Percentiles rank a stretch among this genome's conserved stretches.
Evolutionary conservation across 73 alveolate genomes (phyloP).

Genomic region (Paramecium pentaurelia): DNA sequence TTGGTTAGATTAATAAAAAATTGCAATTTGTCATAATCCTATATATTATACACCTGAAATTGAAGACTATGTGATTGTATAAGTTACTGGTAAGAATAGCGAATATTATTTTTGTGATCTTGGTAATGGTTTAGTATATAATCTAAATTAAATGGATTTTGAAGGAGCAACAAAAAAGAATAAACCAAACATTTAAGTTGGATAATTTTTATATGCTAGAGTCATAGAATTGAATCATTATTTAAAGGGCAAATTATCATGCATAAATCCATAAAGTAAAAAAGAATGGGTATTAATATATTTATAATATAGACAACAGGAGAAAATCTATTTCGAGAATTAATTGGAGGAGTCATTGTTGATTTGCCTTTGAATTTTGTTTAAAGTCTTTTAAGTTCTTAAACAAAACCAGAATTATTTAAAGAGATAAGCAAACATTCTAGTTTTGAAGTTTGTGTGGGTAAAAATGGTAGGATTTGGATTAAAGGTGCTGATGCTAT

Average conservation of each 20-base stretch:
- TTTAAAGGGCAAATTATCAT: constrained; percentile 48
- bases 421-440: constrained; percentile 29
- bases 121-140: constrained; percentile 5
- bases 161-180: constrained; percentile 74
- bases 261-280: constrained; percentile 57
- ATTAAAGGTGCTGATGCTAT: constrained; percentile 41
- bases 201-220: constrained; percentile 53
- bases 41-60: constrained; percentile 34
- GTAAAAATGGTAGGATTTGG: constrained; percentile 56
- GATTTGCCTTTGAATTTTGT: constrained; percentile 25
- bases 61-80: background rate
- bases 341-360: constrained; percentile 44
- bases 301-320: constrained; percentile 34
- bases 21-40: background rate
- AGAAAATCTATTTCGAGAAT: constrained; percentile 52
- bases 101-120: constrained; percentile 24
- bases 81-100: constrained; percentile 26
- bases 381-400: background rate
- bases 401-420: constrained; percentile 21
- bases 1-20: background rate
- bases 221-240: constrained; percentile 50
- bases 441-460: constrained; percentile 44
- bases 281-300: constrained; percentile 56
- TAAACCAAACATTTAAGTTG: constrained; percentile 60
- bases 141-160: constrained; percentile 54